Base-by-base conservation (phyloP, 768 basidiomycete species). In the Suillus placidus region DNA sequence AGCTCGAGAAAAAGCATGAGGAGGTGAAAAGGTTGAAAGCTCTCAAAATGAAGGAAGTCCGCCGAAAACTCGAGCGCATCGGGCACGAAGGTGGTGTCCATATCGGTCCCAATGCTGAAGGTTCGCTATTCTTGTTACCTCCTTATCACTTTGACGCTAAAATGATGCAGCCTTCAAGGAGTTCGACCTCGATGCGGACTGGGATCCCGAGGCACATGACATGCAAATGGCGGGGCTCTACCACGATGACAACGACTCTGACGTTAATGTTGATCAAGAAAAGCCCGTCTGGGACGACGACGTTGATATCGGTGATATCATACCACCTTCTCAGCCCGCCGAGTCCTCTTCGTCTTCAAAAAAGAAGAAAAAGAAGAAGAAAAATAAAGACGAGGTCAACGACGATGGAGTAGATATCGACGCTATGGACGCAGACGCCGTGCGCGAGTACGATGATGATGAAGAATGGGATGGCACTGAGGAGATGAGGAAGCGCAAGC, bases 221-320 rank as follows among this genome's bases (percentile, higher is more conserved):
- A 78, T 76, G 42, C 92, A 94, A 74, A 95, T 99, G 90, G 82
- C 85, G 0, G 84, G 81, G 26, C 74, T 98, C 32, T 93, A 95
- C 71, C 86, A 80, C 13, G 81, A 81, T 32, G 86, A 85, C 4
- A 82, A 81, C 14, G 77, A 71, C n/a, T 78, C 78, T 6, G 76
- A 77, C 58, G 66, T 68, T 42, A 83, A 76, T 60, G 67, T 68
- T 42, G 83, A 80, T 43, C 77, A 79, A 58, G 84, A 86, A 68
- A 97, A 97, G 78, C 97, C 97, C 4, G 78, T 80, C 0, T 99
- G 97, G 97, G 90, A 93, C 49, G 93, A 97, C 67, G 95, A 97
- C 71, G 87, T 96, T 64, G 88, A 94, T 68, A 85, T 95, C 55
- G 84, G 80, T n/a, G 87, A 92, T 72, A 87, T 94, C 42, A 73